Evolutionary conservation across 164 flowering plant genomes (phyloP), one percentile per base, ranked within the genome.

Genomic region (Pachysandra terminalis): DNA sequence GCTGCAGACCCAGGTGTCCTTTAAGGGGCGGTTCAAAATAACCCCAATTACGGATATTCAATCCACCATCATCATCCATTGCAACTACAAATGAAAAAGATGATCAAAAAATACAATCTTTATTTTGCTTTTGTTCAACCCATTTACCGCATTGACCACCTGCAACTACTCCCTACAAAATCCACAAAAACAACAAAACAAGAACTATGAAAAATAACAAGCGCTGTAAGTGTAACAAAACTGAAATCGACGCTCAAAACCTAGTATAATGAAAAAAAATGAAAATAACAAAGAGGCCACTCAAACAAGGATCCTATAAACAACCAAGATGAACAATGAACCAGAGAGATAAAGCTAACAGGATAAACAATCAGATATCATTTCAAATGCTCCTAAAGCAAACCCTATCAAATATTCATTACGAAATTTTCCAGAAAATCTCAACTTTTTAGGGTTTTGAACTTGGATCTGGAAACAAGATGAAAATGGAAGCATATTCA

Each of bases 41-140:
- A 32, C 82, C 87, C 87, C 90, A 86, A 66, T 86, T 86, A 48
- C 82, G 81, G 72, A 85, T 60, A 71, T 78, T 83, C 67, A 82
- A 71, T 26, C 77, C 83, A 63, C 56, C 56, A 19, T 82, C 90
- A 40, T 86, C 90, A 59, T 86, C 90, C 90, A 84, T 82, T 14
- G 24, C 22, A 53, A 53, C 23, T 19, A 53, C 21, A 19, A 19
- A 4, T 16, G 56, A 53, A 19, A 9, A 53, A 53, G 37, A 32
- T 7, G 37, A 32, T 32, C 37, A 32, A 32, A 3, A 53, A 19
- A 19, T 53, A 53, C 56, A 19, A 53, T 53, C 23, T 53, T 19
- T 53, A 13, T 53, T 53, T 53, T 53, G 8, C 19, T 53, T 21
- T 19, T 9, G 3, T 6, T 53, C 56, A 53, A 53, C 56, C 56